Conservation (phyloP, 1,139 yeast species). For the Candida tunisiensis region DNA sequence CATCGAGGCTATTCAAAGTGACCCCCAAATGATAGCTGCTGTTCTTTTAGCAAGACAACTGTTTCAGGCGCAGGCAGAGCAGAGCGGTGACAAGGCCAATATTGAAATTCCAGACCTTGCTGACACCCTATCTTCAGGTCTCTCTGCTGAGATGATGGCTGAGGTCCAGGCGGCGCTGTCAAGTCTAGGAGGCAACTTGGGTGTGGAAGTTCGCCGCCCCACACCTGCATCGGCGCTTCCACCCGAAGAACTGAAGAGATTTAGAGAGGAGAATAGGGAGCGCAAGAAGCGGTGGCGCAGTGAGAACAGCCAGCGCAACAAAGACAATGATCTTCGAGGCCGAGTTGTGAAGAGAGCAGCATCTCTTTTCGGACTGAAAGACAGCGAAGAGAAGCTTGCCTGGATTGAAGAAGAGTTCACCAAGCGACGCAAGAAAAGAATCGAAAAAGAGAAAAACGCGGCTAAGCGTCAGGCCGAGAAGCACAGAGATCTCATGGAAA, state of each 20-base stretch:
- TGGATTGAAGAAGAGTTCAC: conserved; percentile 72
- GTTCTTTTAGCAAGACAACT: too few relatives aligned
- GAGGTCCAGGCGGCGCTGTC: background rate
- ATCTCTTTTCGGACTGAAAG: conserved; percentile 44
- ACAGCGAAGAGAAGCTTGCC: conserved; percentile 35
- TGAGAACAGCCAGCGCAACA: conserved; percentile 62
- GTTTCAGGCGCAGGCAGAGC: too few relatives aligned
- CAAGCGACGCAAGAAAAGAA: conserved; percentile 43
- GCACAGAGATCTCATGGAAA: conserved; percentile 1
- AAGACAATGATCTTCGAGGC: conserved; percentile 72
- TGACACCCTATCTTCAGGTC: too few relatives aligned
- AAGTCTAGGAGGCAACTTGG: conserved; percentile 1
- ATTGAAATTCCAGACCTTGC: too few relatives aligned
- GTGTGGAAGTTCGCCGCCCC: background rate
- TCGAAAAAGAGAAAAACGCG: conserved; percentile 16
- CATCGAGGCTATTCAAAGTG: too few relatives aligned
- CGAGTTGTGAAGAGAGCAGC: conserved; percentile 63
- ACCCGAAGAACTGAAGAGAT: conserved; percentile 35
- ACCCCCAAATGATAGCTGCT: too few relatives aligned
- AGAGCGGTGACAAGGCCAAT: too few relatives aligned
- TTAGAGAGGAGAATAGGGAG: conserved; percentile 58
- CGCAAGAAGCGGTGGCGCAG: conserved; percentile 89
- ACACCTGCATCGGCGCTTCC: conserved; percentile 9
- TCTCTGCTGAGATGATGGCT: conserved; percentile 1
- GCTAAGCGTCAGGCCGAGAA: conserved; percentile 2